Evolutionary conservation across 768 basidiomycete genomes (phyloP), one percentile per base, ranked within the genome.

Genomic region (Mycena galopus): DNA sequence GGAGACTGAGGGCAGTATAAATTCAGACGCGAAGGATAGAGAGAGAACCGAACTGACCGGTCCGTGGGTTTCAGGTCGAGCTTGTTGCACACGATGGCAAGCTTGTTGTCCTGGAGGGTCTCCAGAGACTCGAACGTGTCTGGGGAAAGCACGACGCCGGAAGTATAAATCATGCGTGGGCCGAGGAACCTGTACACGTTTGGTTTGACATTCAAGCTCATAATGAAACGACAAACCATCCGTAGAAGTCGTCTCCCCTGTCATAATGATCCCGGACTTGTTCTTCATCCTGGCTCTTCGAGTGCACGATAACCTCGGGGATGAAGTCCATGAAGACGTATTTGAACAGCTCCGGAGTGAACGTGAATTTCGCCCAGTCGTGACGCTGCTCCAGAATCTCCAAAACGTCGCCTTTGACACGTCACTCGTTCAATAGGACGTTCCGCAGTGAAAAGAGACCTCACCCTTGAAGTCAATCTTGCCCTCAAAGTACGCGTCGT

Each of bases 261-360:
- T 99, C 98, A 76, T 99, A 99, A 84, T 98, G 93, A 71, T 91
- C 97, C 68, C 96, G 92, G 74, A 99, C 95, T 81, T 99, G 98
- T 75, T 97, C 95, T 79, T 96, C 93, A 77, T 99, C 97, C 81
- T 99, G 97, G 67, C 84, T 84, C 76, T 92, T 88, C n/a, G 96
- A 93, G 84, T 99, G 98, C 76, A 93, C 84, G 79, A 98, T 87
- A 75, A 99, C 94, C 71, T 98, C 97, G n/a, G 98, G 98, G 73
- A 98, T 85, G 78, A 99, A 86, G 76, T 90, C 89, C 69, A 86
- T 91, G 78, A 98, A 88, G 77, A 99, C 96, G 79, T 97, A 96
- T 91, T 94, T 93, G 88, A 99, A 96, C 65, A 98, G 88, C 79
- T 96, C 94, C 17, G 88, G 86, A 1, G 97, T 99, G 81, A 99